Conservation (phyloP, 768 basidiomycete genomes). For the Leucosporidium scottii region DNA sequence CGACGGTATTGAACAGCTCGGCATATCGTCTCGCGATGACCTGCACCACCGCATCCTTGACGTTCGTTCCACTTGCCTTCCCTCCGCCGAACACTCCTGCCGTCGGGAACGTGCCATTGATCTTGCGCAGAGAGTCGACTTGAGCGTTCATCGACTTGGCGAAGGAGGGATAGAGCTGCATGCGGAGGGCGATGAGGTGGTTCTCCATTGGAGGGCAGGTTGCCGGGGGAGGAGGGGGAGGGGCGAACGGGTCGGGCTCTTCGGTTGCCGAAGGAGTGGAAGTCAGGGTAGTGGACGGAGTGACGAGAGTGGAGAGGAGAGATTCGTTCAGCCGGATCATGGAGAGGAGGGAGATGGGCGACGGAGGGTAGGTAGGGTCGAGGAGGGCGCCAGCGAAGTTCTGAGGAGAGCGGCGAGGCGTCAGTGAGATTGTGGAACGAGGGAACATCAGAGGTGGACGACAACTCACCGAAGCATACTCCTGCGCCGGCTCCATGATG, state of each 20-base stretch:
- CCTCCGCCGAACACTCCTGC: slow-evolving; percentile 54
- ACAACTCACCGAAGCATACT: slow-evolving; percentile 56
- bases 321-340: slow-evolving; percentile 88
- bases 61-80: slow-evolving; percentile 36
- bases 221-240: not conserved
- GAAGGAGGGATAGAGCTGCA: slow-evolving; percentile 90
- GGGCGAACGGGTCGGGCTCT: not conserved
- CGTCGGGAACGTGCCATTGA: slow-evolving; percentile 53
- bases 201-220: slow-evolving; percentile 75
- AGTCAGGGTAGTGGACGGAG: slow-evolving; percentile 71
- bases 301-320: slow-evolving; percentile 61
- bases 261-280: slow-evolving; percentile 53
- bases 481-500: slow-evolving; percentile 81
- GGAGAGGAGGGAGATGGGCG: slow-evolving; percentile 68
- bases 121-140: slow-evolving; percentile 68
- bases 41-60: slow-evolving; percentile 63
- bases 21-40: slow-evolving; percentile 70
- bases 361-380: slow-evolving; percentile 57
- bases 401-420: slow-evolving; percentile 42
- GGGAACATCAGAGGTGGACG: no score
- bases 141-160: slow-evolving; percentile 81
- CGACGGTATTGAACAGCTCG: slow-evolving; percentile 70
- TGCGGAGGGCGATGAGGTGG: slow-evolving; percentile 68
- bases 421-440: not conserved
- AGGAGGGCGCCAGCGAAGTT: slow-evolving; percentile 62